phyloP scores from a whole-genome alignment of 805 yeast genomes.

The Kazachstania bromeliacearum region DNA sequence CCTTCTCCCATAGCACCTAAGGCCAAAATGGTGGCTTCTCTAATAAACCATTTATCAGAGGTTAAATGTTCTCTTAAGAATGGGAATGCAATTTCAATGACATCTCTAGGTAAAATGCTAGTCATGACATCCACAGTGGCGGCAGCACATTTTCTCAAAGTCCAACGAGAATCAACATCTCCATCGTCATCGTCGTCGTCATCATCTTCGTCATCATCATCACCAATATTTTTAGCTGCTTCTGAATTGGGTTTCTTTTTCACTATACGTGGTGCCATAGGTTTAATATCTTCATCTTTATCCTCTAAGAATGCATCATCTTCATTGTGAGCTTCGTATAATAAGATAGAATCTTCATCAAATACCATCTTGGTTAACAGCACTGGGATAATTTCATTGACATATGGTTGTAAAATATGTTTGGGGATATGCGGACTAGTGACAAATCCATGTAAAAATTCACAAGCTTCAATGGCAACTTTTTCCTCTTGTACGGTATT shows the following conservation, averaged over 20 bases:
- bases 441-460: conserved; percentile 70
- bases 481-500: conserved; percentile 47
- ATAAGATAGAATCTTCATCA: conserved; percentile 67
- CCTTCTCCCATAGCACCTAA: conserved; percentile 93
- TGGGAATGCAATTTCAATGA: conserved; percentile 62
- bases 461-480: conserved; percentile 88
- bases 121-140: conserved; percentile 84
- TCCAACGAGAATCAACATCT: conserved; percentile 72
- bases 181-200: conserved; percentile 69
- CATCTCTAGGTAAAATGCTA: conserved; percentile 53
- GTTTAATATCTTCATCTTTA: conserved; percentile 78
- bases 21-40: conserved; percentile 91
- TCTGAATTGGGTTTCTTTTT: conserved; percentile 37
- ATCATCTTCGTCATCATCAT: conserved; percentile 50
- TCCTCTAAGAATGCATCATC: conserved; percentile 76
- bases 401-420: conserved; percentile 43
- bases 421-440: conserved; percentile 50
- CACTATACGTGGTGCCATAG: conserved; percentile 60
- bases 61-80: conserved; percentile 60
- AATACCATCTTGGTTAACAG: conserved; percentile 77
- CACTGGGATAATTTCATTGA: conserved; percentile 63
- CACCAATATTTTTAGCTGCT: conserved; percentile 51
- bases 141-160: conserved; percentile 85
- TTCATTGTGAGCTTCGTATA: conserved; percentile 47
- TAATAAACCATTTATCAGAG: conserved; percentile 71